These are phyloP conservation scores for Aspergillus intermedius DNA, from an alignment of 2,329 filamentous ascomycete genomes.

Conservation along the genomic window DNA sequence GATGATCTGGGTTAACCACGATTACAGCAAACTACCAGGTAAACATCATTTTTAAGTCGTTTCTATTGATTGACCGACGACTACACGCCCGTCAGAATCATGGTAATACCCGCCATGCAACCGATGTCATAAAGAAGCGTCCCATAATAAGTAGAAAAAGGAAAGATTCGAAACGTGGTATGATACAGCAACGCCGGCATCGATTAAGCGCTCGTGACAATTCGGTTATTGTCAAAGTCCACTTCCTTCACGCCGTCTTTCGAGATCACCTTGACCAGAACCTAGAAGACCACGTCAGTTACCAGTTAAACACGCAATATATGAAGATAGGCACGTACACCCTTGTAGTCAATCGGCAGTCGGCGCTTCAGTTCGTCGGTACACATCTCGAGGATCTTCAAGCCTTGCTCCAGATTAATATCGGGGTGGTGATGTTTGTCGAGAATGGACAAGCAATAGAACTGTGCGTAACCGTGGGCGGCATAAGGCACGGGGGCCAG, in stretches of 20 bases:
- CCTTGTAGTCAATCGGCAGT: slow-evolving; percentile 98
- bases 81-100: slow-evolving; percentile 12
- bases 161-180: slow-evolving; percentile 25
- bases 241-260: slow-evolving; percentile 86
- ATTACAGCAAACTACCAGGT: background rate
- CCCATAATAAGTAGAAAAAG: slow-evolving; percentile 16
- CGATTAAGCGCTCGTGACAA: slow-evolving; percentile 41
- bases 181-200: slow-evolving; percentile 25
- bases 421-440: slow-evolving; percentile 98
- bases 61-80: slow-evolving; percentile 10
- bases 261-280: slow-evolving; percentile 78
- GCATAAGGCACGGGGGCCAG: slow-evolving; percentile 86
- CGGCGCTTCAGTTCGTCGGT: slow-evolving; percentile 94
- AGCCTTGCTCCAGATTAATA: slow-evolving; percentile 78
- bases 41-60: slow-evolving; percentile 9
- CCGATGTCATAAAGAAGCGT: slow-evolving; percentile 18
- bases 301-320: background rate
- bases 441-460: slow-evolving; percentile 95
- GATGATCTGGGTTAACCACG: background rate
- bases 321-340: slow-evolving; percentile 50
- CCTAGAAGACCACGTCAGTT: slow-evolving; percentile 20
- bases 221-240: slow-evolving; percentile 74
- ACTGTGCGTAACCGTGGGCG: slow-evolving; percentile 97
- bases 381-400: slow-evolving; percentile 91
- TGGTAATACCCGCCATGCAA: slow-evolving; percentile 17